A percentile compares a stretch with the other conserved stretches of the same genome.
Conservation (phyloP, 2,329 filamentous ascomycete genomes). For the Aspergillus sp. region DNA sequence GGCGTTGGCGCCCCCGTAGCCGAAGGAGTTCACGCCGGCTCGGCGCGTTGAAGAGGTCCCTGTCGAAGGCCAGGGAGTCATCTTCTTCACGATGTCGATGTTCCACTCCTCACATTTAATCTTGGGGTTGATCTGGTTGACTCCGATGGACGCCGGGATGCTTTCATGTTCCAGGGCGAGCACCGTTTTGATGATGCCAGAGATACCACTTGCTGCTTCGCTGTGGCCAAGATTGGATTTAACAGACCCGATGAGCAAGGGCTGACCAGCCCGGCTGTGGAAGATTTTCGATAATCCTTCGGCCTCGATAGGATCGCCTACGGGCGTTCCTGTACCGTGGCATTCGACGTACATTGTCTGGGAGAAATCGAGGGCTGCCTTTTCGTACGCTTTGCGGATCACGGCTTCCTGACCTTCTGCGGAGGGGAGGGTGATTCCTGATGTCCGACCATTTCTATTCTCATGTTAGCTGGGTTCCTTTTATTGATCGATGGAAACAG, state of each 20-base stretch:
- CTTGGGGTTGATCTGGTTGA: no score
- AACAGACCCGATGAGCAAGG: slow-evolving; percentile 4
- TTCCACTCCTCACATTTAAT: no score
- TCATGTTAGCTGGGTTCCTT: no score
- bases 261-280: no score
- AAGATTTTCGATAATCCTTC: no score
- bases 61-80: no score
- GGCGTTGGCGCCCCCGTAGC: slow-evolving; percentile 7
- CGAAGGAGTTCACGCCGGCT: slow-evolving; percentile 6
- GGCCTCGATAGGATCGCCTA: slow-evolving; percentile 11
- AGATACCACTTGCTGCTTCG: slow-evolving; percentile 10
- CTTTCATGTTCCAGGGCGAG: not conserved
- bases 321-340: slow-evolving; percentile 14
- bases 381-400: slow-evolving; percentile 8
- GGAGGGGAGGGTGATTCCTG: slow-evolving; percentile 11
- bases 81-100: no score
- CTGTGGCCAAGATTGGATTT: slow-evolving; percentile 12
- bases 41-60: not conserved
- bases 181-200: slow-evolving; percentile 6
- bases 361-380: not conserved
- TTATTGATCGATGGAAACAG: no score
- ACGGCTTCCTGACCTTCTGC: not conserved
- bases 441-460: slow-evolving; percentile 1
- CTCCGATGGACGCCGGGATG: not conserved
- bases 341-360: slow-evolving; percentile 12